Evolutionary conservation across 106 monocot genomes (phyloP).

Genomic region (Ottelia alismoides): DNA sequence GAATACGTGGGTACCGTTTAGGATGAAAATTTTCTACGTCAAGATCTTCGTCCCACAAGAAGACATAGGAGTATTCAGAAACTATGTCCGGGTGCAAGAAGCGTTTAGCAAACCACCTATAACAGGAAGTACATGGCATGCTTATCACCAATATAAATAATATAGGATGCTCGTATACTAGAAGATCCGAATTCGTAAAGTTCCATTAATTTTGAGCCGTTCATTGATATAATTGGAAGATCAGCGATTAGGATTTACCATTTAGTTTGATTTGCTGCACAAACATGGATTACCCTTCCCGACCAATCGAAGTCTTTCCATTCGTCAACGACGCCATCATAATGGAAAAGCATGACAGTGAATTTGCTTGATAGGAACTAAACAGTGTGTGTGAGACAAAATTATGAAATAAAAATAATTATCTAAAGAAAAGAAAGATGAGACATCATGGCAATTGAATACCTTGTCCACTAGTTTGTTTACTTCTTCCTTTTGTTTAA

Average conservation of each 20-base stretch:
- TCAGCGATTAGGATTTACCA: slow-evolving; percentile 16
- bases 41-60: no score
- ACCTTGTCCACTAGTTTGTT: slow-evolving; percentile 53
- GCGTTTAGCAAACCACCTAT: slow-evolving; percentile 80
- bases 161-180: not conserved
- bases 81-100: slow-evolving; percentile 75
- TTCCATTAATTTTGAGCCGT: no score
- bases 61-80: no score
- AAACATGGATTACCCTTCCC: slow-evolving; percentile 34
- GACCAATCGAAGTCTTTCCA: slow-evolving; percentile 54
- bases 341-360: slow-evolving; percentile 57
- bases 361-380: slow-evolving; percentile 47
- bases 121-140: no score
- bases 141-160: no score
- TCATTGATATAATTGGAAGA: no score
- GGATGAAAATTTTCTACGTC: no score
- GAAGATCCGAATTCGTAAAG: not conserved
- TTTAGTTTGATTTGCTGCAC: slow-evolving; percentile 59
- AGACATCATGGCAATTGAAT: not conserved
- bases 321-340: slow-evolving; percentile 53
- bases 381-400: slow-evolving; percentile 1
- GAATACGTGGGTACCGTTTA: no score
- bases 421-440: not conserved
- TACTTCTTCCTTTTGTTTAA: slow-evolving; percentile 54
- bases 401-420: not conserved